Base-by-base conservation (phyloP, 139 green algal genomes). In the Volvox africanus region DNA sequence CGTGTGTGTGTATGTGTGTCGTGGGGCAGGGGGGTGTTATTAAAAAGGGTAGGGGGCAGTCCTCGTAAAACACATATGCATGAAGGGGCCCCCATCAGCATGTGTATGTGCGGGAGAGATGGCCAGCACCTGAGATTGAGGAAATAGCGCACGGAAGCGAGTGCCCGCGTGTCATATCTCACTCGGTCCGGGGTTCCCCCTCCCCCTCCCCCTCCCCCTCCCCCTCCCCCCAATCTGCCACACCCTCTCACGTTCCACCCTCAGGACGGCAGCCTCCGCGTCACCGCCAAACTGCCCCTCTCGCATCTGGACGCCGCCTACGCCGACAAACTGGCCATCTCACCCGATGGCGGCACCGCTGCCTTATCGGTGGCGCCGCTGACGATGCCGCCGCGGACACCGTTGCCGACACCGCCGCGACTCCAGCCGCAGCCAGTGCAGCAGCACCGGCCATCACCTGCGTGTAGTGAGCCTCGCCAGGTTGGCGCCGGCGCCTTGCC, bases 221-320 rank as follows among this genome's bases (percentile, higher is more conserved):
- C 61, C 5, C 77, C 2, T 61, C 20, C 77, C 61, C 33, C 6
- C 77, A 11, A 35, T 82, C 71, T 9, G 26, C 32, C 71, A 14
- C 71, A 21, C 21, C 32, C 71, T 35, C 71, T 35, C 71, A 21
- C 71, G 14, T 21, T 79, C 71, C 22, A 18, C 35, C 67, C 71
- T 35, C 86, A 90, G 86, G 73, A 83, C 20, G 86, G 86, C 50
- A 13, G 9, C 11, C 50, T 90, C 28, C 86, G 86, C 18, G 21
- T 32, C 11, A 16, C 55, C 30, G 21, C 50, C 50, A 20, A 14
- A 14, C 30, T 90, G 73, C 73, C 73, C n/a, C 86, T 90, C 50
- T 6, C 12, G 0, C 50, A 50, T 20, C 21, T 84, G 73, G 86
- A 65, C 86, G 85, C 36, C n/a, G 86, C 26, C n/a, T 76, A 22